phyloP scores from a whole-genome alignment of 139 green algal species.

The Tetradesmus lagerheimii region DNA sequence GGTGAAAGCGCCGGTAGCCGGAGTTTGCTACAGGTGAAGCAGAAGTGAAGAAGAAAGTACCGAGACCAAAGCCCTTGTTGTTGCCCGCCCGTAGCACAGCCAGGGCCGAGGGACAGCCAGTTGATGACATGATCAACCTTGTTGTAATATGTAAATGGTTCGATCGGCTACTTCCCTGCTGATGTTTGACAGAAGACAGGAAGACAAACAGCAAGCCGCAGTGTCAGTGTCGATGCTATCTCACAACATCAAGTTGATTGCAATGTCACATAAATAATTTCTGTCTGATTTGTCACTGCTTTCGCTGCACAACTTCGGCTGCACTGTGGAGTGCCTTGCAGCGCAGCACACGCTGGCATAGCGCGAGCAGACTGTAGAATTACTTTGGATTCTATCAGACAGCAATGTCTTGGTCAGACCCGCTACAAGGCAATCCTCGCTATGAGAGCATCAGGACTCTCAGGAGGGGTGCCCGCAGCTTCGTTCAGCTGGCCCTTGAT shows the following conservation, averaged over 20 bases:
- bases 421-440: slow-evolving; percentile 32
- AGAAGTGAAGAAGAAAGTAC: neutral
- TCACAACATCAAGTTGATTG: no score
- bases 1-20: no score
- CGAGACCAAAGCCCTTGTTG: neutral
- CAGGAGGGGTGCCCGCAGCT: neutral
- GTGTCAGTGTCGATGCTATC: no score
- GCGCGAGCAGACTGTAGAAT: neutral
- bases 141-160: neutral
- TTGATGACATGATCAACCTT: neutral
- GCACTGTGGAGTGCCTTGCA: neutral
- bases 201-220: neutral
- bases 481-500: slow-evolving; percentile 71
- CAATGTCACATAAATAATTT: no score
- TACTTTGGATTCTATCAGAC: neutral
- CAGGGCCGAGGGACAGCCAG: neutral
- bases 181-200: neutral
- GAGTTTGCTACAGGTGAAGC: no score
- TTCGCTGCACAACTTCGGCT: neutral
- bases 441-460: slow-evolving; percentile 28
- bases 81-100: neutral
- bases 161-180: neutral
- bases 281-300: no score
- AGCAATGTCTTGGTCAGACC: slow-evolving; percentile 38
- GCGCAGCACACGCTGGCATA: no score